phyloP scores from a whole-genome alignment of 208 protist species.

The Trypanosoma mega region DNA sequence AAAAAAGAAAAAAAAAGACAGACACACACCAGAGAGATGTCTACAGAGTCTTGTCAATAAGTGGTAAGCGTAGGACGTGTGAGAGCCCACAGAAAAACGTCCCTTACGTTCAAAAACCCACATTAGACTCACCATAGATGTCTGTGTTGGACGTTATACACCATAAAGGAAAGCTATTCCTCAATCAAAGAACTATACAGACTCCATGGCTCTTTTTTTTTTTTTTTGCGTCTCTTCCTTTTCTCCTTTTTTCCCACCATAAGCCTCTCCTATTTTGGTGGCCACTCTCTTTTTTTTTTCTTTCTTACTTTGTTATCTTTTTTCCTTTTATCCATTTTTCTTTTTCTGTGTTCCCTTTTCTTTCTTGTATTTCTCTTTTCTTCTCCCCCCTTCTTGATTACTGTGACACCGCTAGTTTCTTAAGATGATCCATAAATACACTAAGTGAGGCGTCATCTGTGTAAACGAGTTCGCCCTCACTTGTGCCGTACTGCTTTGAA shows the following conservation, averaged over 20 bases:
- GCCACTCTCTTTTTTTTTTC: constrained; percentile 1
- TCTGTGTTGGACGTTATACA: too few species aligned
- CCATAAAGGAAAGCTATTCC: too few species aligned
- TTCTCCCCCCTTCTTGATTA: constrained; percentile 18
- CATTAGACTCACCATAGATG: too few species aligned
- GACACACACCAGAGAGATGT: too few species aligned
- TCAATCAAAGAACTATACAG: too few species aligned
- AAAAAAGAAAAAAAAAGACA: too few species aligned
- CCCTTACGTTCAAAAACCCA: too few species aligned
- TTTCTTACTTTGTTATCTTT: not conserved
- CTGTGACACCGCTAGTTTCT: constrained; percentile 94
- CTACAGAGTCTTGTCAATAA: too few species aligned
- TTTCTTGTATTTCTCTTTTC: not conserved
- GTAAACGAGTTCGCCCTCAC: constrained; percentile 91
- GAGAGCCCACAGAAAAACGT: too few species aligned
- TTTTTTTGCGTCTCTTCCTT: not conserved
- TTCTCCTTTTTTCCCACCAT: not conserved
- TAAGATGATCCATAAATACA: constrained; percentile 97
- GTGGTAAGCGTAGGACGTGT: too few species aligned
- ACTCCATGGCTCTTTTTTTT: not conserved
- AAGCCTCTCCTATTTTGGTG: too few species aligned
- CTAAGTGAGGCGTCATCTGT: constrained; percentile 98
- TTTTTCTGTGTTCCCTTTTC: not conserved
- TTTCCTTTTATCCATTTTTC: not conserved
- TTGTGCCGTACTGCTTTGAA: constrained; percentile 46